These are phyloP conservation scores for Auricularia sp. DNA, from an alignment of 768 basidiomycete species.

Conservation along the genomic window DNA sequence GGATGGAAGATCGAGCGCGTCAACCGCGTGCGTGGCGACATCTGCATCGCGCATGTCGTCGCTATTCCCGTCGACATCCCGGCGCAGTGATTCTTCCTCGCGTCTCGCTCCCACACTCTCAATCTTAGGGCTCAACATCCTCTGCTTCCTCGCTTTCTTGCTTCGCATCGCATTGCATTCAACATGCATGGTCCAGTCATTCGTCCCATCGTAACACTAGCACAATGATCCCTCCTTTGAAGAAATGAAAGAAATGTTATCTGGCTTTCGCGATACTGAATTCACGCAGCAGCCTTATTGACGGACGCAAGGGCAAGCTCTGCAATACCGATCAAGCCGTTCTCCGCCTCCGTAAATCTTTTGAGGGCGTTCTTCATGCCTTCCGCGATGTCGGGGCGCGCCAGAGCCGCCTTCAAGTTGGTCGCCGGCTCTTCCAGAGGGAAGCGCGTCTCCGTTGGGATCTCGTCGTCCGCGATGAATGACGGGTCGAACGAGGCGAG, in stretches of 20 bases:
- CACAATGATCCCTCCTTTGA: too few species aligned
- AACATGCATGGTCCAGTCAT: too few species aligned
- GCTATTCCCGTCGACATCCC: neutral
- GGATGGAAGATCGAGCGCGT: conserved; percentile 37
- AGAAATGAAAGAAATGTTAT: too few species aligned
- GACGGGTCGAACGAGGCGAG: conserved; percentile 7
- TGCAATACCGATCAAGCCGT: neutral
- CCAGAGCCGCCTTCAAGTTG: conserved; percentile 8
- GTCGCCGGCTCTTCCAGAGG: conserved; percentile 9
- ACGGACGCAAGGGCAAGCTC: neutral
- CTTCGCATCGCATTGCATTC: too few species aligned
- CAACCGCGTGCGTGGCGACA: conserved; percentile 1
- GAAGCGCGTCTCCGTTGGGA: conserved; percentile 6
- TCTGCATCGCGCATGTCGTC: conserved; percentile 1
- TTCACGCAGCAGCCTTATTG: too few species aligned
- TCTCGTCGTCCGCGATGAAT: neutral
- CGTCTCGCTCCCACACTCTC: too few species aligned
- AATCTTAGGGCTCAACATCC: too few species aligned
- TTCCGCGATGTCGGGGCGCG: conserved; percentile 4
- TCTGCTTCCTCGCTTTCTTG: too few species aligned
- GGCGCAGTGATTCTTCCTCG: too few species aligned
- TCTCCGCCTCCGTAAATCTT: neutral
- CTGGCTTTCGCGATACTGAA: too few species aligned
- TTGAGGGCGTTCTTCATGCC: conserved; percentile 8
- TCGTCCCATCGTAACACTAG: too few species aligned